Evolutionary conservation across 208 protist genomes (phyloP).

Genomic region (Trypanosoma scelopori): DNA sequence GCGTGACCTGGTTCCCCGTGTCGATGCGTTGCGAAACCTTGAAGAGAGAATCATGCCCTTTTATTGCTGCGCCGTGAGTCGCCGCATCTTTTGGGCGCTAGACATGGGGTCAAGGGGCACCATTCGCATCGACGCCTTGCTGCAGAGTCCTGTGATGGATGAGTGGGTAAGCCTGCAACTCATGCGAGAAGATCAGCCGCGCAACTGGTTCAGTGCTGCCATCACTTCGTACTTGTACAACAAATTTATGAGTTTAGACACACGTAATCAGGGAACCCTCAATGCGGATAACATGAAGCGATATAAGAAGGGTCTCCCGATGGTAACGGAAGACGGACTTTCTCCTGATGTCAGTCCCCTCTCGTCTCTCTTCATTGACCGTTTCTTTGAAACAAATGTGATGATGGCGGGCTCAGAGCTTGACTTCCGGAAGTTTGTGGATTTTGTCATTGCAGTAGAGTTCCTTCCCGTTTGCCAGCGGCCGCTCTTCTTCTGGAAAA

Average conservation of each 20-base stretch:
- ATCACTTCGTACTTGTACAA: conserved; percentile 83
- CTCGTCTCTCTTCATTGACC: conserved; percentile 84
- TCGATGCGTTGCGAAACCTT: conserved; percentile 65
- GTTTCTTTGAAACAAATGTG: conserved; percentile 89
- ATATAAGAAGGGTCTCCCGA: conserved; percentile 88
- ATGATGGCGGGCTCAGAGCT: conserved; percentile 85
- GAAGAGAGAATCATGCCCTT: conserved; percentile 70
- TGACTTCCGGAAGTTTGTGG: conserved; percentile 93
- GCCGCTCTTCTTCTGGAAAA: conserved; percentile 86
- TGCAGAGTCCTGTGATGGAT: conserved; percentile 79
- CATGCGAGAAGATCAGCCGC: conserved; percentile 69
- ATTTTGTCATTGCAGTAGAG: conserved; percentile 91
- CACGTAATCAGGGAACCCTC: conserved; percentile 81
- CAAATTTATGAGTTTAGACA: conserved; percentile 88
- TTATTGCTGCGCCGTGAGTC: conserved; percentile 89
- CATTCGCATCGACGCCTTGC: conserved; percentile 77
- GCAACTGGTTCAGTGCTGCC: conserved; percentile 77
- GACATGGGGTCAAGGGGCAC: conserved; percentile 69
- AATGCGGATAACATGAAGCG: conserved; percentile 69
- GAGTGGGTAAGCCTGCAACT: conserved; percentile 90
- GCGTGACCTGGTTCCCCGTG: conserved; percentile 63
- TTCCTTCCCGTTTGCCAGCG: conserved; percentile 78
- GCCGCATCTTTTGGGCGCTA: conserved; percentile 90
- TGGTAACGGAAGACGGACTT: conserved; percentile 80
- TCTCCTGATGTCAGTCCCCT: conserved; percentile 73